These are phyloP conservation scores for Lathyrus sativus DNA, from an alignment of 306 rosid genomes.

Conservation along the genomic window DNA sequence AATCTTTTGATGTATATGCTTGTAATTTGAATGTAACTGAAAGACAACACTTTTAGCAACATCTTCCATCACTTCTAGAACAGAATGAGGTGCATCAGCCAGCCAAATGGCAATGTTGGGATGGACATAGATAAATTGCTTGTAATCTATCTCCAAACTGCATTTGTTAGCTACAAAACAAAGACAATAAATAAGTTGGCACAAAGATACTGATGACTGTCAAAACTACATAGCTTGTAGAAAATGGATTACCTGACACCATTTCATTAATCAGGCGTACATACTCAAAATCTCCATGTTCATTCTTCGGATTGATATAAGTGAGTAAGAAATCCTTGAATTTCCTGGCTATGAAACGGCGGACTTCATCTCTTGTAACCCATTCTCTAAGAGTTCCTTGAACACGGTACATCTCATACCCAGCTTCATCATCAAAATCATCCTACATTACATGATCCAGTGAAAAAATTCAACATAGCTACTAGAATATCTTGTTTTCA, in stretches of 20 bases:
- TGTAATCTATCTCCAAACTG: conserved; percentile 96
- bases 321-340: conserved; percentile 83
- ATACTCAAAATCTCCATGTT: conserved; percentile 69
- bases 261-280: conserved; percentile 89
- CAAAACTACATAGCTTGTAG: conserved; percentile 3
- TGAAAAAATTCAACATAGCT: background rate
- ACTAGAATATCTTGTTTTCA: background rate
- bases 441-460: conserved; percentile 54
- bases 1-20: conserved; percentile 79
- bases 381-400: conserved; percentile 96
- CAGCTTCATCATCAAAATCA: conserved; percentile 73
- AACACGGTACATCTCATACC: conserved; percentile 85
- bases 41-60: conserved; percentile 92
- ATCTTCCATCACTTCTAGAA: conserved; percentile 98
- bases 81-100: conserved; percentile 98
- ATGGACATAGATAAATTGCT: conserved; percentile 86
- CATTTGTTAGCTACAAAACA: conserved; percentile 80
- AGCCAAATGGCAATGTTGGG: conserved; percentile 99
- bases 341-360: conserved; percentile 86
- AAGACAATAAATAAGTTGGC: background rate
- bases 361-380: conserved; percentile 97
- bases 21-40: conserved; percentile 83
- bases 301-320: conserved; percentile 73
- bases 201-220: background rate
- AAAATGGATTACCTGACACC: conserved; percentile 72